Base-by-base conservation (phyloP, 441 rosid species). In the Populus hybrid region DNA sequence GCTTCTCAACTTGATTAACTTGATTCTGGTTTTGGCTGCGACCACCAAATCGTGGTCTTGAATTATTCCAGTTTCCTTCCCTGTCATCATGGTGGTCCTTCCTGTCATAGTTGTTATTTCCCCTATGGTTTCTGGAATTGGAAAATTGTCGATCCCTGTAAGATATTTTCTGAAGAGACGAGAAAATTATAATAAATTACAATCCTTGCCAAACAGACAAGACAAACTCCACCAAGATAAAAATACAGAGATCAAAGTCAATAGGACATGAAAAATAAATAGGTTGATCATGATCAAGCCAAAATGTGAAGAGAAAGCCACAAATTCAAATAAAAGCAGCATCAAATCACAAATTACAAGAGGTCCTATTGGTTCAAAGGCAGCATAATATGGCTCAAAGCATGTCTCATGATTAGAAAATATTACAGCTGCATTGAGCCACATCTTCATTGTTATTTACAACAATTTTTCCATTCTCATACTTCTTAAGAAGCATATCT, bases 51-150 rank as follows among this genome's bases (percentile, higher is more conserved):
- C 90, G 86, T 30, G 88, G 66, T 85, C 88, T 93, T 75, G 91
- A 42, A 80, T 85, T 46, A 74, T 84, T 89, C 97, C 95, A 88
- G 74, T 77, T 92, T 68, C 93, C 92, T 78, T 92, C 95, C 84
- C 94, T 88, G 30, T 90, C 90, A 30, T 83, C 84, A 70, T 87
- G 88, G 78, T 89, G 87, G 67, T 88, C 93, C 77, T 79, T 87
- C 86, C 93, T 87, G 73, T 90, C 92, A 40, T 86, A 83, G 79
- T 84, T 87, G 79, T 90, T 86, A 76, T 85, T 90, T 63, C 89
- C 97, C 81, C 66, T 24, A 9, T 23, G 66, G 24, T 90, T 85
- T 77, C 97, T 88, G 73, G 79, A 76, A 74, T 80, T 86, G 65
- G 91, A 72, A 16, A 88, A 70, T 26, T 89, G 88, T 67, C 92